These are phyloP conservation scores for Podospora australis DNA, from an alignment of 495 filamentous ascomycete species.

Conservation along the genomic window DNA sequence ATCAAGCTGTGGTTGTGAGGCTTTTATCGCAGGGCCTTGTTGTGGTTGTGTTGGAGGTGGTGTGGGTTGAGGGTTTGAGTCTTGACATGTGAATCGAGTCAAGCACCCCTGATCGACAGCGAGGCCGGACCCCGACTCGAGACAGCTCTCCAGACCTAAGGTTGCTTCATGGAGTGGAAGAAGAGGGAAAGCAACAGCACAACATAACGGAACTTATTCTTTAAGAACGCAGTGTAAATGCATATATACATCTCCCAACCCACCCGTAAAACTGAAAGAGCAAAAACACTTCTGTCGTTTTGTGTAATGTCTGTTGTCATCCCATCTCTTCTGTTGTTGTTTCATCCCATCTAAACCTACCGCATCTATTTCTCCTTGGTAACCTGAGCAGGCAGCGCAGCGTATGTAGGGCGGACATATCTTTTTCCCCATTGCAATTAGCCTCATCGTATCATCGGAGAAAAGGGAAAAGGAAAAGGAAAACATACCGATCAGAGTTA, in stretches of 20 bases:
- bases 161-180: too few species aligned
- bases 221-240: too few species aligned
- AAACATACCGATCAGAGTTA: slow-evolving; percentile 74
- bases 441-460: background rate
- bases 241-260: background rate
- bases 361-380: slow-evolving; percentile 38
- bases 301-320: background rate
- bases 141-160: too few species aligned
- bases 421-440: slow-evolving; percentile 29
- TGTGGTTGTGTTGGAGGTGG: background rate
- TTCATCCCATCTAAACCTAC: background rate
- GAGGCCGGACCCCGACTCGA: too few species aligned
- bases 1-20: background rate
- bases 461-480: too few species aligned
- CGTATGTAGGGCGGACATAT: slow-evolving; percentile 67
- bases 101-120: too few species aligned
- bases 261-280: background rate
- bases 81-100: too few species aligned
- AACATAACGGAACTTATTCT: background rate
- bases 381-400: slow-evolving; percentile 47
- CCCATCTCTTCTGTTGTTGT: background rate
- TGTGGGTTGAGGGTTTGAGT: background rate
- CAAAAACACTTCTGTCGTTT: background rate
- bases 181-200: too few species aligned
- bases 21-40: background rate